Base-by-base conservation (phyloP, 2,329 filamentous ascomycete genomes). In the Albophoma yamanashiensis region DNA sequence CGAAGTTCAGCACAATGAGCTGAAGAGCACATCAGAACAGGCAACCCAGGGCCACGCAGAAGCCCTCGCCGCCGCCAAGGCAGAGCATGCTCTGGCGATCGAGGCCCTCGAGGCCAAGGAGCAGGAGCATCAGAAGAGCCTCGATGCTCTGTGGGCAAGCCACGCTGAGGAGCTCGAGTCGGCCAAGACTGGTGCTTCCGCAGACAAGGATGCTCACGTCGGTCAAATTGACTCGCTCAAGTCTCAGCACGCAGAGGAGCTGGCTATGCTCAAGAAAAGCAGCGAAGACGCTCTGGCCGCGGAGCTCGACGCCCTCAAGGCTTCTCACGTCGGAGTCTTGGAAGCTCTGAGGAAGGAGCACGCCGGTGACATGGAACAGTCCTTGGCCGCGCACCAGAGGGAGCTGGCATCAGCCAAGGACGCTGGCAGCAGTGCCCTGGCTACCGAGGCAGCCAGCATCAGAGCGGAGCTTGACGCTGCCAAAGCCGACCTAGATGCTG, bases 141-240 rank as follows among this genome's bases (percentile, higher is more conserved):
- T 87, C 1, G 80, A 84, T 47, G 79, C 80, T 2, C 71, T 88
- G 55, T 79, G 77, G 61, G 78, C 80, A 12, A 81, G 77, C 64
- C 81, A 87, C 65, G 81, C 81, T 6, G 81, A 85, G 73, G 82
- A 83, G 66, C 68, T 87, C 12, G 82, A 85, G 69, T 72, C 72
- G 40, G 81, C 82, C 58, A 83, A 84, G 74, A 80, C 77, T 58
- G 75, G 73, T 56, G 77, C 78, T 20, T 78, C 78, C 45, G 75
- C 79, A 25, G 80, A 82, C 58, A 74, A 77, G 62, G 77, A 82
- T 38, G 70, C 77, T 31, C 77, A 81, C 55, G 63, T 79, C 9
- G 71, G 73, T 36, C 80, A 84, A 65, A 70, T 86, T 2, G 78
- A 85, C 45, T 67, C 77, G n/a, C 71, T 86, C 34, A 83, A 84